Evolutionary conservation across 352 stramenopile genomes (phyloP).

Genomic region (Discostella stelligera): DNA sequence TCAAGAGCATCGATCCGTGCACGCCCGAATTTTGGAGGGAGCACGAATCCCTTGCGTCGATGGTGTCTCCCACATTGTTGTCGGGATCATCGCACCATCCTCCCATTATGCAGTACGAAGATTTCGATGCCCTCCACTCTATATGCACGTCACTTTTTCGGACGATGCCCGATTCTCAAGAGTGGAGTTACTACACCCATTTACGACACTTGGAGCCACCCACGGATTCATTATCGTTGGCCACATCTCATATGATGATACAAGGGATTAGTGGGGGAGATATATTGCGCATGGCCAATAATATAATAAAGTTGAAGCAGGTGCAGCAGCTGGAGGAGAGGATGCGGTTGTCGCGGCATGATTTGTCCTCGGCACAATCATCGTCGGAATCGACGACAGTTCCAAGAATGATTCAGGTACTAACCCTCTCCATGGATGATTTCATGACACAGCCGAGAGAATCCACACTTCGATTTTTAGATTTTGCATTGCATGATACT

Average conservation of each 20-base stretch:
- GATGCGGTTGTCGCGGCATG: not conserved
- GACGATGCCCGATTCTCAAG: not conserved
- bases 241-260: constrained; percentile 23
- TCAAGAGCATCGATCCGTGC: constrained; percentile 21
- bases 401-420: constrained; percentile 26
- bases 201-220: constrained; percentile 9
- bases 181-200: constrained; percentile 13
- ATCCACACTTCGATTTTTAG: constrained; percentile 13
- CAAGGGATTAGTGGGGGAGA: constrained; percentile 7
- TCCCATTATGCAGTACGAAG: constrained; percentile 18
- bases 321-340: constrained; percentile 7
- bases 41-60: not conserved
- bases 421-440: constrained; percentile 37
- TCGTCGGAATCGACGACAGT: not conserved
- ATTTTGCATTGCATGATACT: constrained; percentile 19
- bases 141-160: not conserved
- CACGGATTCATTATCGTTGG: constrained; percentile 11
- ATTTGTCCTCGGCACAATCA: not conserved
- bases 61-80: not conserved
- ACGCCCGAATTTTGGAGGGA: constrained; percentile 2
- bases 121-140: constrained; percentile 8
- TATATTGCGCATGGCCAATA: constrained; percentile 28
- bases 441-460: constrained; percentile 3
- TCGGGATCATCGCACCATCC: not conserved
- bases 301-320: constrained; percentile 19